Base-by-base conservation (phyloP, 768 basidiomycete species). In the Zangia roseola region DNA sequence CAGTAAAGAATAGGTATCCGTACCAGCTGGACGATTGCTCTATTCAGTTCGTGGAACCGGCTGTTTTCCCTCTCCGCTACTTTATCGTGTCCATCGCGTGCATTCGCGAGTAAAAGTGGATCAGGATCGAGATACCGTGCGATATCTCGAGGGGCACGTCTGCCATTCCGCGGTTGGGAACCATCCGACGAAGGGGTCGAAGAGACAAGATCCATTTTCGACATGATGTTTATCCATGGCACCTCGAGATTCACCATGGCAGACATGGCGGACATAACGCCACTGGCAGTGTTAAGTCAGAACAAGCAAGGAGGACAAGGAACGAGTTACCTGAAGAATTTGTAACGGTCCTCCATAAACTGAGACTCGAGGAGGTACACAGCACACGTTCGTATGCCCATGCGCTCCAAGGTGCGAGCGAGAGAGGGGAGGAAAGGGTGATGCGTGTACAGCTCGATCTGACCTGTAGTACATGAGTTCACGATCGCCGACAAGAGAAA, bases 311-410 rank as follows among this genome's bases (percentile, higher is more conserved):
- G n/a, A 49, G 33, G 19, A n/a, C 6, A 49, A n/a, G 14, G 30
- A 5, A 31, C 19, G 47, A 50, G 57, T 28, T 41, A 86, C 90
- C 88, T 88, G 71, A 99, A 99, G 71, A 97, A 99, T 63, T 99
- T 99, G 69, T 93, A 90, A 56, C 89, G 87, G 69, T 99, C 97
- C 70, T 99, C 97, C 93, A 98, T 98, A 71, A 99, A 99, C 59
- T 99, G 97, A 0, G 91, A 94, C 64, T 99, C 97, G 54, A 99
- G 84, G 35, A 99, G 81, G 65, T 98, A 99, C 25, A 83, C 84
- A 4, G 90, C 91, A 59, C 87, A 91, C n/a, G 83, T 83, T 49
- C 94, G 78, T 52, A 98, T 86, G 39, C 88, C 86, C 66, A 94
- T 76, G 41, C 84, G 77, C 57, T 78, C 70, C 53, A 92, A 69